Percentiles rank a stretch among this genome's conserved stretches.
Conservation (phyloP, 371 early-diverging fungal genomes). For the Amoeboradix gromovi region DNA sequence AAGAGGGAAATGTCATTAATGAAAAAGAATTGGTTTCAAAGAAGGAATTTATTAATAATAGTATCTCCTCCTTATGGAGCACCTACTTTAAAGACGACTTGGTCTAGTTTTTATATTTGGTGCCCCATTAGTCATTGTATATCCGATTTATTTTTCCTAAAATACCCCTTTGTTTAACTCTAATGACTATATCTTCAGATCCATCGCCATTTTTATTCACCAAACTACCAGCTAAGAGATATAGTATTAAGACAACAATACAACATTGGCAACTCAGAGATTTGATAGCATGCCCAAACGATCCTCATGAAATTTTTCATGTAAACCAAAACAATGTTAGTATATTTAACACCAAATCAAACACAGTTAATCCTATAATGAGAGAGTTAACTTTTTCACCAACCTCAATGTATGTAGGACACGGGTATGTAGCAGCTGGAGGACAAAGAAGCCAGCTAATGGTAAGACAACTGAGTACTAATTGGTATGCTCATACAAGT, state of each 20-base stretch:
- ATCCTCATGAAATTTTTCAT: constrained; percentile 21
- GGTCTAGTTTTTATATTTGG: too few species aligned
- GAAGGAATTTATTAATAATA: too few species aligned
- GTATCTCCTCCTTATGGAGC: too few species aligned
- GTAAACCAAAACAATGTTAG: constrained; percentile 26
- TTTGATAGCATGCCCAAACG: constrained; percentile 34
- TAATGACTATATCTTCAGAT: too few species aligned
- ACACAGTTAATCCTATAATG: constrained; percentile 16
- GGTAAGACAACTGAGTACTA: constrained; percentile 33
- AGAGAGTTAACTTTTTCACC: constrained; percentile 44
- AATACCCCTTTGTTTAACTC: too few species aligned
- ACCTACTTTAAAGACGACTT: too few species aligned
- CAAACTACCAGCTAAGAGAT: not conserved
- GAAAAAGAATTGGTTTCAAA: too few species aligned
- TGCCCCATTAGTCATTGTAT: too few species aligned
- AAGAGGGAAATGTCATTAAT: too few species aligned
- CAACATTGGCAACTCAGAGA: constrained; percentile 64
- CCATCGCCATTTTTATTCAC: not conserved
- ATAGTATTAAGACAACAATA: not conserved
- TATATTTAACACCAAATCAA: constrained; percentile 26
- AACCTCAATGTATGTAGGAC: constrained; percentile 24
- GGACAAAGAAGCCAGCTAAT: constrained; percentile 60
- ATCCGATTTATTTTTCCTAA: too few species aligned
- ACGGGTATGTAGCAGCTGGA: constrained; percentile 56
- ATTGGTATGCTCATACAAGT: constrained; percentile 35